Evolutionary conservation across 371 early-diverging fungal genomes (phyloP), one percentile per base, ranked within the genome.

Genomic region (Mortierella sp.): DNA sequence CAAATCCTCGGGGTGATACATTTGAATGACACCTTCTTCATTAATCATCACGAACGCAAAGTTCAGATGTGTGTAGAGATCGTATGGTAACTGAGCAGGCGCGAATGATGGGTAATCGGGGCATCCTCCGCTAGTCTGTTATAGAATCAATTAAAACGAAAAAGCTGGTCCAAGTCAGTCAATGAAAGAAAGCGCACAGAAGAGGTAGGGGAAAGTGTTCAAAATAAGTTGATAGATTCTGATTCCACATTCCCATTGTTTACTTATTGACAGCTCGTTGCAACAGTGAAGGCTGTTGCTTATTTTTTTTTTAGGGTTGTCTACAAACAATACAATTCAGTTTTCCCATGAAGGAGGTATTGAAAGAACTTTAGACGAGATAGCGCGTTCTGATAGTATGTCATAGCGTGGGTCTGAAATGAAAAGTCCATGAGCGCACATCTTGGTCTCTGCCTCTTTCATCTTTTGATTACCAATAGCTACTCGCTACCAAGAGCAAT

Each of bases 11-110:
- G 73, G 48, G 9, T 75, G 50, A 21, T 76, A 64, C 61, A 64
- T 60, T 26, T 46, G 61, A 8, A 76, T 32, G 7, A 76, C 70
- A 24, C 76, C 70, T 14, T 76, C 70, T 27, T 55, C 57, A 46
- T 69, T 76, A 62, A 76, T 76, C 76, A 70, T 48, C 31, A 65
- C 65, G 26, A 76, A 69, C 27, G 76, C 76, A 54, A 60, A 76
- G 50, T 69, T 76, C 37, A 76, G 37, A 32, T 76, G 70, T 17
- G 76, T 76, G 30, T 76, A 70, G 1, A 76, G 60, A 0, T 76
- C 62, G 17, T 69, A 64, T 8, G 70, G 76, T 4, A 76, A 47
- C 14, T 64, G 30, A 6, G 56, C 49, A 14, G 76, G 70, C 5
- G 50, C 76, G 50, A 76, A 76, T 3, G 76, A 64, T 21, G 76